phyloP scores from a whole-genome alignment of 1,284 basidiomycete genomes.

The Agroathelia rolfsii region DNA sequence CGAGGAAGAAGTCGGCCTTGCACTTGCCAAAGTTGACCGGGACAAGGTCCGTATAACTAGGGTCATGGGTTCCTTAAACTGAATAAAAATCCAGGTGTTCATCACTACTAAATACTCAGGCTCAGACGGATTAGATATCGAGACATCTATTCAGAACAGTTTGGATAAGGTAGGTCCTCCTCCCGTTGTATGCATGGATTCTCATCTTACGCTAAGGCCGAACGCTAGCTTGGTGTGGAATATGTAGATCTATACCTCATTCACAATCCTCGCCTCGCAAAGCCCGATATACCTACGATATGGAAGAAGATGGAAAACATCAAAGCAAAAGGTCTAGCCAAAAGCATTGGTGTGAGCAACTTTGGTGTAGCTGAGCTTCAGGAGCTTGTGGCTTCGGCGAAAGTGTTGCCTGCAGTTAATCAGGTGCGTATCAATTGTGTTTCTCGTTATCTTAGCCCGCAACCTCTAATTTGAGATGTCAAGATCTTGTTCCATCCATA shows the following conservation, averaged over 20 bases:
- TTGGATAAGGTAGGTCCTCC: constrained; percentile 38
- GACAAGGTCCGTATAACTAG: too few species aligned
- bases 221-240: constrained; percentile 44
- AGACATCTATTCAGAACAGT: constrained; percentile 45
- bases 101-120: constrained; percentile 56
- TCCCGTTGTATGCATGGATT: constrained; percentile 1
- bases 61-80: too few species aligned
- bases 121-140: constrained; percentile 37
- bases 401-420: constrained; percentile 59
- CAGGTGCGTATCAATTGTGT: constrained; percentile 34
- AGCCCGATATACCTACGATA: constrained; percentile 42
- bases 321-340: constrained; percentile 45
- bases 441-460: neutral
- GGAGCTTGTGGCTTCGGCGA: constrained; percentile 42
- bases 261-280: constrained; percentile 41
- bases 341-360: constrained; percentile 73
- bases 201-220: constrained; percentile 1
- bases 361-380: constrained; percentile 49
- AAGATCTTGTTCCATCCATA: constrained; percentile 65
- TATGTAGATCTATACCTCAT: constrained; percentile 69
- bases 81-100: too few species aligned
- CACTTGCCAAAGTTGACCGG: constrained; percentile 36
- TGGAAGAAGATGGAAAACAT: constrained; percentile 58
- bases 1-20: constrained; percentile 37
- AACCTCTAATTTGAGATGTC: constrained; percentile 16